Evolutionary conservation across 306 rosid genomes (phyloP), one percentile per base, ranked within the genome.

Genomic region (Albizia julibrissin): DNA sequence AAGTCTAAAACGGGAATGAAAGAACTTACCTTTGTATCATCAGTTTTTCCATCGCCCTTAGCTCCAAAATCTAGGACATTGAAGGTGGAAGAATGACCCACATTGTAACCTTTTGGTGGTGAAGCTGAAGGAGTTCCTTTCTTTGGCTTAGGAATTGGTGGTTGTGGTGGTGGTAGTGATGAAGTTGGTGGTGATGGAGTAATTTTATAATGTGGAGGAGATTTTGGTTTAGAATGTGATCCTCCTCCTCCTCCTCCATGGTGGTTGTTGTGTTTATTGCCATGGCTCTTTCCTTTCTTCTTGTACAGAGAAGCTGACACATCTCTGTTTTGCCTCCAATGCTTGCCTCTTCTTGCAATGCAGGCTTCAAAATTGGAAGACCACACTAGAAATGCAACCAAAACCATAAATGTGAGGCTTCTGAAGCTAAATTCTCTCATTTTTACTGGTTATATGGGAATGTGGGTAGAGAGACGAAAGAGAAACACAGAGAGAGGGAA

Each of bases 51-150:
- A 72, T 95, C 88, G 19, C 99, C 99, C 84, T 88, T 89, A 19
- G 99, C 99, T 76, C 99, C 99, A 83, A 93, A 95, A 88, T 92
- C 80, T 15, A 91, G 84, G 82, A 95, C 99, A 83, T 90, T 91
- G 27, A 84, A 79, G 73, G 83, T 74, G 74, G 88, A 37, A 44
- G 94, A 82, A 75, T 74, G 81, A 5, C 84, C 88, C 46, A 85
- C 85, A 39, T 79, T 84, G 84, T 82, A 39, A 69, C 44, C 76
- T 42, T 84, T 89, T n/a, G 94, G 88, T 15, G 94, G 93, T 3
- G 89, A 89, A 74, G 67, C 64, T 52, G 84, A 69, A 16, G 88
- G 87, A 46, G n/a, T 14, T 21, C 70, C 52, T 15, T 66, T 86
- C 10, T 69, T 83, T 13, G 90, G 92, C 21, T 82, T 68, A 3